These are phyloP conservation scores for Lagenaria siceraria DNA, from an alignment of 306 rosid species.

Conservation along the genomic window DNA sequence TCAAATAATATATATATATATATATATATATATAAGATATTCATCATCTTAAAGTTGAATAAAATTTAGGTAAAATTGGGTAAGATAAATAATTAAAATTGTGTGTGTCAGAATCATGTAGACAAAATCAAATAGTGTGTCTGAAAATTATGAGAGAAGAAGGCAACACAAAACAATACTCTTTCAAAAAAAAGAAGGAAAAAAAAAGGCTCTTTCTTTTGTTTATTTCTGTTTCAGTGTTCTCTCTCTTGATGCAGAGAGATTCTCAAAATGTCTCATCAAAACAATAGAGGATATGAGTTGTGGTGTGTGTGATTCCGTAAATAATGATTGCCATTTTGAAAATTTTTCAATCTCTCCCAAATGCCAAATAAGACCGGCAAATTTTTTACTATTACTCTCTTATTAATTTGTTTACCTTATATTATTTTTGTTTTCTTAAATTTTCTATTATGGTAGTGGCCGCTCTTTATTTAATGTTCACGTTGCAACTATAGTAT, in stretches of 20 bases:
- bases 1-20: too few relatives aligned
- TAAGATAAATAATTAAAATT: too few relatives aligned
- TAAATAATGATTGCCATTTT: neutral
- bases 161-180: neutral
- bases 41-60: too few relatives aligned
- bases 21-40: too few relatives aligned
- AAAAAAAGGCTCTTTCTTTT: neutral
- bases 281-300: neutral
- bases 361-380: too few relatives aligned
- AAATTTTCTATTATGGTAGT: too few relatives aligned
- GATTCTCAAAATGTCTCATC: conserved; percentile 12
- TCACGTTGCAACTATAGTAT: too few relatives aligned
- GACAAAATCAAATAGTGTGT: neutral
- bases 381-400: too few relatives aligned
- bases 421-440: too few relatives aligned
- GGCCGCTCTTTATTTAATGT: too few relatives aligned
- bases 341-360: neutral
- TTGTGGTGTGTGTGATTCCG: conserved; percentile 2
- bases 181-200: neutral
- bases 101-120: neutral
- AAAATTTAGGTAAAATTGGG: too few relatives aligned
- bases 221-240: neutral
- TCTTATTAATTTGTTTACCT: too few relatives aligned
- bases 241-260: neutral
- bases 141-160: neutral